Percentiles rank a stretch among this genome's conserved stretches.
Conservation (phyloP, 2,329 filamentous ascomycete genomes). For the Chaetomiaceae sp. region DNA sequence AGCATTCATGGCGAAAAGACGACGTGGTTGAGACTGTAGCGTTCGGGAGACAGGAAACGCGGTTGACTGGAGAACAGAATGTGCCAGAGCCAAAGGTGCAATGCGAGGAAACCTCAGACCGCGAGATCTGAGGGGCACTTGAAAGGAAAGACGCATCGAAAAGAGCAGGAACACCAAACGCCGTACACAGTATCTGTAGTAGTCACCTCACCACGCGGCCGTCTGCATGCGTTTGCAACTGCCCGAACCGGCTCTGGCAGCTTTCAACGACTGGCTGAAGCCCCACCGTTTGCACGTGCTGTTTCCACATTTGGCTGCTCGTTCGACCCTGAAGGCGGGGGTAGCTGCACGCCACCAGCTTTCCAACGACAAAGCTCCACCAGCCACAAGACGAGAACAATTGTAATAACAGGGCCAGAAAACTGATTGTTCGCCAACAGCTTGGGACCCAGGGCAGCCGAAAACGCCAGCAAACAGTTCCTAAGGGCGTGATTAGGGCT, state of each 20-base stretch:
- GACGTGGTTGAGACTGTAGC: constrained; percentile 15
- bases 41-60: constrained; percentile 1
- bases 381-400: constrained; percentile 4
- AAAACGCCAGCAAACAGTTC: not conserved
- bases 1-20: constrained; percentile 48
- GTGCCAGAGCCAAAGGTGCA: constrained; percentile 3
- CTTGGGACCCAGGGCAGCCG: not conserved
- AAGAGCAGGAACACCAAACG: constrained; percentile 14
- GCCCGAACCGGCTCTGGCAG: constrained; percentile 6
- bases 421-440: not conserved
- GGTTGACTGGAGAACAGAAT: constrained; percentile 9
- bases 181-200: constrained; percentile 5
- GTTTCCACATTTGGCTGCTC: not conserved
- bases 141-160: constrained; percentile 23
- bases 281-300: constrained; percentile 13
- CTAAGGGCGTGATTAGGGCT: too few relatives aligned
- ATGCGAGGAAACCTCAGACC: constrained; percentile 11
- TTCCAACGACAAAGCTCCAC: not conserved
- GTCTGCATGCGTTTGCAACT: constrained; percentile 13
- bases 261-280: not conserved
- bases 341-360: not conserved
- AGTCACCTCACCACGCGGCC: constrained; percentile 1
- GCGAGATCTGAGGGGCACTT: constrained; percentile 18
- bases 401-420: not conserved
- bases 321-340: not conserved